These are phyloP conservation scores for Capsicum rhomboideum DNA, from an alignment of 257 asterid genomes.

Conservation along the genomic window DNA sequence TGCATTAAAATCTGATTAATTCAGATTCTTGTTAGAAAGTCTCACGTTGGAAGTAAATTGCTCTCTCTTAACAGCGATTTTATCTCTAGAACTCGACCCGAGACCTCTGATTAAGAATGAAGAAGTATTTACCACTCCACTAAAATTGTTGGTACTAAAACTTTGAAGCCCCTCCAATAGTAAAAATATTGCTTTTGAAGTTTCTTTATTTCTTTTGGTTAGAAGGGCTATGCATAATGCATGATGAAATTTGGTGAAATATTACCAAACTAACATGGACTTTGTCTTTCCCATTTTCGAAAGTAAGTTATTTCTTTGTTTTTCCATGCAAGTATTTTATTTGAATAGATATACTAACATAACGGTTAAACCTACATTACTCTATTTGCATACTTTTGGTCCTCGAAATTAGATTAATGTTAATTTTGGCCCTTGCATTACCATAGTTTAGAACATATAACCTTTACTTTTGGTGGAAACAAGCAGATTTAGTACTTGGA, in stretches of 20 bases:
- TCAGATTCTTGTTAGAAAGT: fast-evolving
- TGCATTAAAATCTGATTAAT: no score
- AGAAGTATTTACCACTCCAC: not conserved
- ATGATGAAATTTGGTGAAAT: not conserved
- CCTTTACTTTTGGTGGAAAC: not conserved
- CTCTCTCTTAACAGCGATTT: not conserved
- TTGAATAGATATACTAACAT: not conserved
- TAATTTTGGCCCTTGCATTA: not conserved
- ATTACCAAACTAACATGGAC: not conserved
- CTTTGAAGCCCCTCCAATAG: not conserved
- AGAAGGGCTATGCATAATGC: not conserved
- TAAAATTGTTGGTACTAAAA: not conserved
- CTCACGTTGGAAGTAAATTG: not conserved
- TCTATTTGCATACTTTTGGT: not conserved
- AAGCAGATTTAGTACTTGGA: not conserved
- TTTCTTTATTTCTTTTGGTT: not conserved
- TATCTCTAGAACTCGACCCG: not conserved
- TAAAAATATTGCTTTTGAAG: not conserved
- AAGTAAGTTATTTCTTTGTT: not conserved
- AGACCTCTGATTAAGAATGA: not conserved
- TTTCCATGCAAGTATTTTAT: not conserved
- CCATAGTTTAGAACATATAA: not conserved
- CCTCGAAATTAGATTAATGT: not conserved
- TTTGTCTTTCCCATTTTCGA: not conserved
- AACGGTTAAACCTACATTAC: not conserved